phyloP scores from a whole-genome alignment of 805 yeast genomes.

The Sungouiella thailandica region DNA sequence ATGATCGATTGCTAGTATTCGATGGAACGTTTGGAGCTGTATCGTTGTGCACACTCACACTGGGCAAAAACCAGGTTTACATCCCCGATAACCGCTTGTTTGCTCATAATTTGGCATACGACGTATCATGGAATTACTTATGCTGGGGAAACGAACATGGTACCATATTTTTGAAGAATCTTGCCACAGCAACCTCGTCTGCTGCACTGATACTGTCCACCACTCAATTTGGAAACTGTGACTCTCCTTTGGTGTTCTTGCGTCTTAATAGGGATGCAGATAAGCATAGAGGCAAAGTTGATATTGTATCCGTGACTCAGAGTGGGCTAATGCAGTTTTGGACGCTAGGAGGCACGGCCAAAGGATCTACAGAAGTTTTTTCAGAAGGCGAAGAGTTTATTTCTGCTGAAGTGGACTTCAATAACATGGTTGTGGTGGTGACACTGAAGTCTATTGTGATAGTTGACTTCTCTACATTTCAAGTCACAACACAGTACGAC shows the following conservation, averaged over 20 bases:
- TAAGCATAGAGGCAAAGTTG: conserved; percentile 19
- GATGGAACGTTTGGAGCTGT: conserved; percentile 25
- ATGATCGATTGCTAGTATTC: conserved; percentile 23
- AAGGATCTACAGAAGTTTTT: conserved; percentile 1
- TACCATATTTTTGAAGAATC: conserved; percentile 27
- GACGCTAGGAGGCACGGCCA: conserved; percentile 14
- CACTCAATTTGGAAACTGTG: background rate
- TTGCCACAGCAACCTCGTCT: conserved; percentile 28
- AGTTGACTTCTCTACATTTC: conserved; percentile 13
- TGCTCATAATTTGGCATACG: conserved; percentile 15
- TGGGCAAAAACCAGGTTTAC: conserved; percentile 34
- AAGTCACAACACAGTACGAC: conserved; percentile 6
- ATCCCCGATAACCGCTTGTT: conserved; percentile 27
- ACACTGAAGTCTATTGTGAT: conserved; percentile 14
- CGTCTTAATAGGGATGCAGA: conserved; percentile 18
- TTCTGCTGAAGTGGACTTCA: conserved; percentile 27
- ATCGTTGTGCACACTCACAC: conserved; percentile 25
- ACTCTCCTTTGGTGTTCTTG: no score
- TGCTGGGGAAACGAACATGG: conserved; percentile 26
- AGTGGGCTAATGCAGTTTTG: conserved; percentile 23
- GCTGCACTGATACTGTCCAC: conserved; percentile 16
- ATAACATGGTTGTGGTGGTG: conserved; percentile 17
- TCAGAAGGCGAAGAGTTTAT: conserved; percentile 2
- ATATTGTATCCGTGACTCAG: conserved; percentile 22
- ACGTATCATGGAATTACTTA: conserved; percentile 30